phyloP scores from a whole-genome alignment of 805 yeast genomes.

The Wickerhamiella vanderwaltii region DNA sequence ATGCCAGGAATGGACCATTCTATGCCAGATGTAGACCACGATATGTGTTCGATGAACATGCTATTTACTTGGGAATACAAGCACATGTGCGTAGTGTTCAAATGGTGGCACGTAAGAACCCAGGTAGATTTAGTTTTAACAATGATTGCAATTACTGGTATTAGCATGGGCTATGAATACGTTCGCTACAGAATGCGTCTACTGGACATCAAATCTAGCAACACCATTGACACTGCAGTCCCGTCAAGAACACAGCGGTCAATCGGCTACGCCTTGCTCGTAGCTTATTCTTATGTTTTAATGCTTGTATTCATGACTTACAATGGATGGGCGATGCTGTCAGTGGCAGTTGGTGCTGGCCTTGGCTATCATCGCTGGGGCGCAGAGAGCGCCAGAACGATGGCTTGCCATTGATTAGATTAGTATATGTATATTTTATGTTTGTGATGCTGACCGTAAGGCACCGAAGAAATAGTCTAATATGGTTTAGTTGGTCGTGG shows the following conservation, averaged over 20 bases:
- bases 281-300: conserved; percentile 31
- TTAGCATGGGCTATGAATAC: conserved; percentile 53
- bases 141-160: conserved; percentile 35
- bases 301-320: conserved; percentile 83
- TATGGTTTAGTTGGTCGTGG: too few species aligned
- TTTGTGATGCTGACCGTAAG: background rate
- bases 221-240: conserved; percentile 1
- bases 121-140: conserved; percentile 40
- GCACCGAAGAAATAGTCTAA: background rate
- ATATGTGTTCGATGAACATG: conserved; percentile 34
- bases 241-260: conserved; percentile 13
- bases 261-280: conserved; percentile 22
- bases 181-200: conserved; percentile 28
- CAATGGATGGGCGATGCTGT: conserved; percentile 69
- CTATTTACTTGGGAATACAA: conserved; percentile 67
- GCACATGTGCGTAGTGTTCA: conserved; percentile 59
- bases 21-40: background rate
- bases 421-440: too few species aligned
- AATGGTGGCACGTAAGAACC: conserved; percentile 68
- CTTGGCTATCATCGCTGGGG: conserved; percentile 54
- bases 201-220: conserved; percentile 15
- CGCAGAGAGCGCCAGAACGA: conserved; percentile 16
- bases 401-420: conserved; percentile 21
- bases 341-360: conserved; percentile 62
- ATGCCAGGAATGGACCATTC: background rate